phyloP scores from a whole-genome alignment of 257 asterid species.

The Plantago ovata region DNA sequence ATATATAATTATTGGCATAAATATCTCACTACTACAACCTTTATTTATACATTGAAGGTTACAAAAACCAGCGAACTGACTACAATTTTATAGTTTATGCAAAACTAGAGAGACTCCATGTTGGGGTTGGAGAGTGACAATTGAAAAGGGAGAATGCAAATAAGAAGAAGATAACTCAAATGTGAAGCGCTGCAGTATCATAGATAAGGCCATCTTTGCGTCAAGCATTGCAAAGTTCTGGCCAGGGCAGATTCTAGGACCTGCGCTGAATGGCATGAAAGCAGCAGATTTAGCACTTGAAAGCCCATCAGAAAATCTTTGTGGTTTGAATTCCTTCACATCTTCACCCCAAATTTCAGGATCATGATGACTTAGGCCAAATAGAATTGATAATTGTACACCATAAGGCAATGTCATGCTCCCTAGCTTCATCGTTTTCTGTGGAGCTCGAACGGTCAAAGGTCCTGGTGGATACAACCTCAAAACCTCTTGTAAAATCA shows the following conservation, averaged over 20 bases:
- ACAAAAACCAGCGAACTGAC: no score
- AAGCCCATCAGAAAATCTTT: conserved; percentile 24
- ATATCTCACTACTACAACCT: no score
- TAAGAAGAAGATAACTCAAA: conserved; percentile 40
- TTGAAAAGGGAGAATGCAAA: conserved; percentile 40
- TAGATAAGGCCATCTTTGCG: conserved; percentile 33
- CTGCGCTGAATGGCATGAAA: conserved; percentile 38
- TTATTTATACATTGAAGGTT: no score
- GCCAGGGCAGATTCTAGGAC: conserved; percentile 41
- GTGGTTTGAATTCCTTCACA: conserved; percentile 43
- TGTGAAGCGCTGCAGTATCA: conserved; percentile 29
- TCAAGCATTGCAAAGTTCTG: conserved; percentile 50
- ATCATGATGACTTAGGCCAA: conserved; percentile 34
- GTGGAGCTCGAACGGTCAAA: not conserved
- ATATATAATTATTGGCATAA: no score
- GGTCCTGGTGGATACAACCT: not conserved
- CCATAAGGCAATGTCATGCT: not conserved
- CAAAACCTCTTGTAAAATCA: conserved; percentile 5
- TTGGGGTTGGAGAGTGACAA: conserved; percentile 41
- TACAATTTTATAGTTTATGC: not conserved
- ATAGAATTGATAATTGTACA: not conserved
- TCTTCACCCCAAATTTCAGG: conserved; percentile 46
- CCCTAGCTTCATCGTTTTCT: not conserved
- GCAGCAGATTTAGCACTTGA: conserved; percentile 32
- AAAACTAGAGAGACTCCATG: conserved; percentile 23